Conservation (phyloP, 2,329 filamentous ascomycete genomes). For the Penicillium paneum region DNA sequence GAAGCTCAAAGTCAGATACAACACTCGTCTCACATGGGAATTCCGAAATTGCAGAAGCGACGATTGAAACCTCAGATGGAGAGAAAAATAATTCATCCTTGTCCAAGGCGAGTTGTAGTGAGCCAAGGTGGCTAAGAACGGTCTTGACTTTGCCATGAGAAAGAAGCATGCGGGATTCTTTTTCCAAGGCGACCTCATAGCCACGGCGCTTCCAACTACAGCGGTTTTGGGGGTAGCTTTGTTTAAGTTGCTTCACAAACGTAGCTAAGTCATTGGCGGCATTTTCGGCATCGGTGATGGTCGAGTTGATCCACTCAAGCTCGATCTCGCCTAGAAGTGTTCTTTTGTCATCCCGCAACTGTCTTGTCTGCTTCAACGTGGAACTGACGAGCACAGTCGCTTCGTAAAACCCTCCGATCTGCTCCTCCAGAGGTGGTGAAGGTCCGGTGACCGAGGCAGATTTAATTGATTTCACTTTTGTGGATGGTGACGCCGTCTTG, state of each 20-base stretch:
- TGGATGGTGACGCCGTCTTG: background rate
- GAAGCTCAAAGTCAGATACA: background rate
- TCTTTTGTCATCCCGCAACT: constrained; percentile 7
- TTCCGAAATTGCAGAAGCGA: background rate
- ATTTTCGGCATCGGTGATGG: constrained; percentile 34
- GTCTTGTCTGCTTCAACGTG: constrained; percentile 4
- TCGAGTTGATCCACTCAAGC: constrained; percentile 24
- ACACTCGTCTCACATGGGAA: background rate
- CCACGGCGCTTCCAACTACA: constrained; percentile 22
- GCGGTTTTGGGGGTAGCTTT: constrained; percentile 13
- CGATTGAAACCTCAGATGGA: background rate
- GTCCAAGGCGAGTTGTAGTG: background rate
- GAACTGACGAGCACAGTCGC: constrained; percentile 5
- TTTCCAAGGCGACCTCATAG: constrained; percentile 13
- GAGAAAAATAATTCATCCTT: background rate
- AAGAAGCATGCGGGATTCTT: constrained; percentile 14
- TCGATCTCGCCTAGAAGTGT: constrained; percentile 21
- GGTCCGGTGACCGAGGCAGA: background rate
- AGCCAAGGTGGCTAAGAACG: constrained; percentile 17
- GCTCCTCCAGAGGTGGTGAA: constrained; percentile 3
- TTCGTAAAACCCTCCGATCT: constrained; percentile 8
- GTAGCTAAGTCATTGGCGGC: constrained; percentile 30
- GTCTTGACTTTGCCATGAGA: constrained; percentile 19
- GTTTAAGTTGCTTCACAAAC: constrained; percentile 19
- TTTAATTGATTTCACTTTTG: background rate